A percentile compares a stretch with the other conserved stretches of the same genome.
Conservation (phyloP, 345 rosid genomes). For the Tarenaya hassleriana region DNA sequence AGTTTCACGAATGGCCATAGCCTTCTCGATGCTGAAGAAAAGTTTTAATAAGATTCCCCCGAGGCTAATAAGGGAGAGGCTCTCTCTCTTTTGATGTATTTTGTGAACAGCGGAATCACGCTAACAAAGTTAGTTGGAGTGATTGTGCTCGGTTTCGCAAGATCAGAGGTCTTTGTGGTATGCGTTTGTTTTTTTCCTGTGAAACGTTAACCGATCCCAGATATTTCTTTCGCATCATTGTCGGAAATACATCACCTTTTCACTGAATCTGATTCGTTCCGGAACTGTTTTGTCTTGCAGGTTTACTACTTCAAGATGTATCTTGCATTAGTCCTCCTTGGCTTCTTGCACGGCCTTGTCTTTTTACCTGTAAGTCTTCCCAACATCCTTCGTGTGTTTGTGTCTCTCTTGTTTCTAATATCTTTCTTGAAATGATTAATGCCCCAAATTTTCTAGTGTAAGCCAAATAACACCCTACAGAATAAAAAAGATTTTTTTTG, state of each 20-base stretch:
- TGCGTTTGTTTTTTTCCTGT: constrained; percentile 5
- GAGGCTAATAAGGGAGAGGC: background rate
- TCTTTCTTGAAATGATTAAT: background rate
- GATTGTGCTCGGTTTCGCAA: constrained; percentile 88
- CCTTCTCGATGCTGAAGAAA: background rate
- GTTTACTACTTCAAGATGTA: constrained; percentile 98
- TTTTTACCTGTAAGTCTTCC: constrained; percentile 74
- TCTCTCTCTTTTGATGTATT: background rate
- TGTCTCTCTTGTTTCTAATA: background rate
- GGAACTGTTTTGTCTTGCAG: constrained; percentile 29
- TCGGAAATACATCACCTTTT: background rate
- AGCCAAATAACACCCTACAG: background rate
- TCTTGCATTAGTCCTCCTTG: constrained; percentile 85
- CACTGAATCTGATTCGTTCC: background rate
- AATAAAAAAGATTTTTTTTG: background rate
- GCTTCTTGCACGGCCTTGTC: constrained; percentile 89
- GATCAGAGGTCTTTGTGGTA: constrained; percentile 95
- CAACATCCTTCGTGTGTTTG: background rate
- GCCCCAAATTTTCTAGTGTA: background rate
- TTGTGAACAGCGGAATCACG: constrained; percentile 73
- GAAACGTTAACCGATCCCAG: background rate
- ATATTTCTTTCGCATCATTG: background rate
- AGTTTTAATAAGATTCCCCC: background rate
- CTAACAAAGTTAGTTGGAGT: constrained; percentile 92
- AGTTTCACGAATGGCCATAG: background rate